Evolutionary conservation across 2,329 filamentous ascomycete genomes (phyloP).

Genomic region (Talaromyces sp.): DNA sequence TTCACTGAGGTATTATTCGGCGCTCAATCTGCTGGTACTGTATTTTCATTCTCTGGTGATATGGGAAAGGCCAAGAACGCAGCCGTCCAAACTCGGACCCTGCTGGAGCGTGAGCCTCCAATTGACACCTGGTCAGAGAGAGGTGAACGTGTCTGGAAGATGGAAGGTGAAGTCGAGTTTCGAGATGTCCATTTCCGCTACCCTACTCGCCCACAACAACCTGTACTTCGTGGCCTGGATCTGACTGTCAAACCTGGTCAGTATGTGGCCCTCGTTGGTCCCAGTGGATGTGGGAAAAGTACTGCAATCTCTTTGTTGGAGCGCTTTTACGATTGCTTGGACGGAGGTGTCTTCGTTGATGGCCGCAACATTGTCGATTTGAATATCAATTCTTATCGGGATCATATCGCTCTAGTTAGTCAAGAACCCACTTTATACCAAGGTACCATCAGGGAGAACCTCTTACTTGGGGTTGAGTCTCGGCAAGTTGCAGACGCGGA

Average conservation of each 20-base stretch:
- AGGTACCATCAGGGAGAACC: constrained; percentile 87
- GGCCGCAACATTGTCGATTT: constrained; percentile 77
- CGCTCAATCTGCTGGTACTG: constrained; percentile 84
- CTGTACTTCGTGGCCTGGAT: constrained; percentile 84
- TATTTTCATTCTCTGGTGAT: constrained; percentile 87
- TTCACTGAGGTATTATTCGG: constrained; percentile 89
- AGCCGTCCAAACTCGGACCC: constrained; percentile 74
- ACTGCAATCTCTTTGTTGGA: constrained; percentile 91
- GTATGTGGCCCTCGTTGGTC: constrained; percentile 78
- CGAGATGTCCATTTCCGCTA: constrained; percentile 93
- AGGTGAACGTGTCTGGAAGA: constrained; percentile 63
- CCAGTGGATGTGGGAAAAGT: constrained; percentile 90
- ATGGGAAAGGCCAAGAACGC: constrained; percentile 92
- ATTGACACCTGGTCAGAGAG: constrained; percentile 81
- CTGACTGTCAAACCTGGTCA: constrained; percentile 51
- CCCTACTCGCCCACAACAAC: constrained; percentile 84
- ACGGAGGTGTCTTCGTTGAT: constrained; percentile 79
- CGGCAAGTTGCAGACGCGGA: constrained; percentile 56
- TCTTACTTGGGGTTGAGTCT: constrained; percentile 73
- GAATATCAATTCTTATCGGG: constrained; percentile 84
- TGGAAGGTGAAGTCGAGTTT: constrained; percentile 84
- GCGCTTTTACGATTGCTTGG: constrained; percentile 88
- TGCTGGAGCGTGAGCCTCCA: constrained; percentile 79
- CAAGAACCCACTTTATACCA: constrained; percentile 96
- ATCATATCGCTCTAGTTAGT: constrained; percentile 80